Evolutionary conservation across 768 basidiomycete species (phyloP).

Genomic region (Serendipita sp.): DNA sequence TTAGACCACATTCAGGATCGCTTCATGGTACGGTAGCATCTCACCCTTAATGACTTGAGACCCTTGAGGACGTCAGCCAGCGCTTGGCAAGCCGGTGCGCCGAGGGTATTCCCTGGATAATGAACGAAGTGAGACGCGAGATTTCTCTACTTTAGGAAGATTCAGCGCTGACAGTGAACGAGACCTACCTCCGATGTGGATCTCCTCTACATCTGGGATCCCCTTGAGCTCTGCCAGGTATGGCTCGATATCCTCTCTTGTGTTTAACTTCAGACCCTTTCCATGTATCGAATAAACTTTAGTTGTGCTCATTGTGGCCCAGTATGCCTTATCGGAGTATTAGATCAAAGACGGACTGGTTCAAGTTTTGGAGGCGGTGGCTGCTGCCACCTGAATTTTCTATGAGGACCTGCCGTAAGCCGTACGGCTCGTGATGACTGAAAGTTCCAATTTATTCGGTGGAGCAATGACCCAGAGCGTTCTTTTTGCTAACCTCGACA

Average conservation of each 20-base stretch:
- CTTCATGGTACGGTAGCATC: conserved; percentile 12
- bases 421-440: no score
- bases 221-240: conserved; percentile 32
- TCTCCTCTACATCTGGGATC: conserved; percentile 57
- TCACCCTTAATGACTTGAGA: conserved; percentile 54
- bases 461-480: no score
- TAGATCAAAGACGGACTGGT: no score
- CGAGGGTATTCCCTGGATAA: conserved; percentile 55
- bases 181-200: conserved; percentile 64
- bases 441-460: no score
- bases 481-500: no score
- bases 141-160: background rate
- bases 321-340: no score
- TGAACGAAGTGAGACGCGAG: background rate
- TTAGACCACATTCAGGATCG: background rate
- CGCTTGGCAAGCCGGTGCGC: conserved; percentile 75
- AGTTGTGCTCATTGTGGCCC: background rate
- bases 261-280: conserved; percentile 65
- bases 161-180: background rate
- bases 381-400: no score
- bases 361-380: no score
- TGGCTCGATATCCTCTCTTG: conserved; percentile 57
- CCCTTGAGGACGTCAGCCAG: conserved; percentile 64
- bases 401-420: no score
- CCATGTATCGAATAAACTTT: conserved; percentile 34